Evolutionary conservation across 1,284 basidiomycete genomes (phyloP), one percentile per base, ranked within the genome.

Genomic region (Ceratobasidium sp.): DNA sequence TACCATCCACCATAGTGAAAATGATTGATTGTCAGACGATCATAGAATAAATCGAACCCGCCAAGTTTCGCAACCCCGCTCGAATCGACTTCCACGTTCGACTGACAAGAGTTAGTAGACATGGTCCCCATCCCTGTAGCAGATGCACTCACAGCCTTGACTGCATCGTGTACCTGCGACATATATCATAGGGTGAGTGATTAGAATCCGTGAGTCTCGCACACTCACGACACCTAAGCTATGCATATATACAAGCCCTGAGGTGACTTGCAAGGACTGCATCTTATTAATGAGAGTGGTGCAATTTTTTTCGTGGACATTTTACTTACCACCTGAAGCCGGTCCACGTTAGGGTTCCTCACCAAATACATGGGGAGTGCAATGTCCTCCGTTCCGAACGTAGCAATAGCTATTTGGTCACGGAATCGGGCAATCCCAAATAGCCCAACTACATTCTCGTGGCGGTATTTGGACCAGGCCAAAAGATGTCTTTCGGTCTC

Each of bases 1-100:
- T 37, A 56, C 54, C 54, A 56, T 56, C 54, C 54, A 56, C 54
- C 54, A 56, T 11, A 56, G 29, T 24, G 27, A 56, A 29, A 31
- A 56, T 37, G 19, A 11, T 14, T 24, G 13, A 24, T 56, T 13
- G 27, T 56, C 16, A 56, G 14, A 31, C 14, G 8, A 37, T 56
- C 27, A 11, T 31, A 56, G n/a, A 29, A 56, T 14, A 16, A 56
- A 56, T 56, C 54, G 27, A 56, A 56, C 8, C 54, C 54, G 14
- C 27, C 54, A 11, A 56, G 54, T 22, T 31, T 56, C 13, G 54
- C 27, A 19, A 56, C 31, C 11, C 54, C 54, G 27, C 54, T 11
- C 13, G 54, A 31, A 9, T 31, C 27, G 4, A 31, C 54, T 14
- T 29, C 54, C 13, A 56, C 54, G 14, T 56, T 56, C 27, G 54